These are phyloP conservation scores for Debaryomycetaceae sp. DNA, from an alignment of 1,139 yeast species.

Conservation along the genomic window DNA sequence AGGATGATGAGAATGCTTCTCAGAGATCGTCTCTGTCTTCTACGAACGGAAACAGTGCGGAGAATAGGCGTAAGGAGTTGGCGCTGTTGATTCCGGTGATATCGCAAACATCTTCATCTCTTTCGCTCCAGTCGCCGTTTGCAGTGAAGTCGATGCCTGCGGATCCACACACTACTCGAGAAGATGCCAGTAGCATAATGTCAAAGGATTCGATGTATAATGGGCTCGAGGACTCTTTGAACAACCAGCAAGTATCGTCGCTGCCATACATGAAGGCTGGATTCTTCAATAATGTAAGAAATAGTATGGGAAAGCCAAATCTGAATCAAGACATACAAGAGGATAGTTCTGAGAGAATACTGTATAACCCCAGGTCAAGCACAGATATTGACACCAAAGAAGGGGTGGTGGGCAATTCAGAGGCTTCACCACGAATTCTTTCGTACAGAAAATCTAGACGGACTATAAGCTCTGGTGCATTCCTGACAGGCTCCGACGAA, in stretches of 20 bases:
- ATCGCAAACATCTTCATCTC: conserved; percentile 18
- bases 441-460: conserved; percentile 43
- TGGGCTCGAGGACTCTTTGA: conserved; percentile 3
- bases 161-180: conserved; percentile 54
- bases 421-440: conserved; percentile 44
- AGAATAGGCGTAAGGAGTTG: neutral
- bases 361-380: neutral
- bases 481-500: conserved; percentile 21
- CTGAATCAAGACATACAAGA: conserved; percentile 5
- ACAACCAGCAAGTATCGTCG: conserved; percentile 8
- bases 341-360: conserved; percentile 3
- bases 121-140: conserved; percentile 36
- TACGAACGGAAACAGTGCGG: neutral
- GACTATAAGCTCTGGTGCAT: conserved; percentile 30
- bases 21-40: conserved; percentile 5
- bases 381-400: neutral
- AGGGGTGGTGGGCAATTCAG: neutral
- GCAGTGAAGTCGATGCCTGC: conserved; percentile 52
- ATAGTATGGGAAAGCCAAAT: conserved; percentile 9
- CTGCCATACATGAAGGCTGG: conserved; percentile 9
- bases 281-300: conserved; percentile 5
- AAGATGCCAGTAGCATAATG: conserved; percentile 46
- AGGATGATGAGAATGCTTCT: conserved; percentile 3
- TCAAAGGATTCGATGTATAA: conserved; percentile 25
- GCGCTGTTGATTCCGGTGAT: neutral